Conservation (phyloP, 495 filamentous ascomycete genomes). For the Lasiosphaeris hirsuta region DNA sequence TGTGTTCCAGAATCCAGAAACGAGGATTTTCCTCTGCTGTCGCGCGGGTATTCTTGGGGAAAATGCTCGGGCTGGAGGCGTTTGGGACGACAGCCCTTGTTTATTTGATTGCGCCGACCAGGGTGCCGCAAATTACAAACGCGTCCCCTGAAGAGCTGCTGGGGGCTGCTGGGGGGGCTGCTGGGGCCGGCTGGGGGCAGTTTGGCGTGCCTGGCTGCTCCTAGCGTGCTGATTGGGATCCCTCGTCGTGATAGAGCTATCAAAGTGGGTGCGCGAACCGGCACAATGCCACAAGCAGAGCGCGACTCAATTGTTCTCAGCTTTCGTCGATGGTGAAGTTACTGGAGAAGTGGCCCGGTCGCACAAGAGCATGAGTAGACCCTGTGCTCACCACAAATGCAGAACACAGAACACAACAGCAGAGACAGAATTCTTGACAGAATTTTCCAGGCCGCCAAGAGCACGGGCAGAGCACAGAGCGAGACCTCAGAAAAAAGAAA, state of each 20-base stretch:
- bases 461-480: background rate
- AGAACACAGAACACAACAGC: no score
- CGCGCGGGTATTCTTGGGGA: conserved; percentile 29
- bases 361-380: no score
- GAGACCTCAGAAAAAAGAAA: conserved; percentile 7
- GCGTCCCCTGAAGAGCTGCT: conserved; percentile 31
- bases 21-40: conserved; percentile 22
- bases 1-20: conserved; percentile 18
- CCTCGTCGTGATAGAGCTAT: conserved; percentile 6
- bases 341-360: no score
- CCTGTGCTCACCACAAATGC: no score
- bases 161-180: conserved; percentile 13
- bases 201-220: background rate
- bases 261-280: conserved; percentile 7
- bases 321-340: no score
- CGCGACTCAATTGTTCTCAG: no score
- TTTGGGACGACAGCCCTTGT: conserved; percentile 27
- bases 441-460: no score
- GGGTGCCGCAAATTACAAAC: conserved; percentile 38
- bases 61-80: conserved; percentile 13
- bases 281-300: background rate
- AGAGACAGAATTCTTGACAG: no score
- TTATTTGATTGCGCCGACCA: conserved; percentile 39
- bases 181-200: conserved; percentile 7
- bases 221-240: conserved; percentile 5